These are phyloP conservation scores for Carex littledalei DNA, from an alignment of 176 grass and related monocot species.

Conservation along the genomic window DNA sequence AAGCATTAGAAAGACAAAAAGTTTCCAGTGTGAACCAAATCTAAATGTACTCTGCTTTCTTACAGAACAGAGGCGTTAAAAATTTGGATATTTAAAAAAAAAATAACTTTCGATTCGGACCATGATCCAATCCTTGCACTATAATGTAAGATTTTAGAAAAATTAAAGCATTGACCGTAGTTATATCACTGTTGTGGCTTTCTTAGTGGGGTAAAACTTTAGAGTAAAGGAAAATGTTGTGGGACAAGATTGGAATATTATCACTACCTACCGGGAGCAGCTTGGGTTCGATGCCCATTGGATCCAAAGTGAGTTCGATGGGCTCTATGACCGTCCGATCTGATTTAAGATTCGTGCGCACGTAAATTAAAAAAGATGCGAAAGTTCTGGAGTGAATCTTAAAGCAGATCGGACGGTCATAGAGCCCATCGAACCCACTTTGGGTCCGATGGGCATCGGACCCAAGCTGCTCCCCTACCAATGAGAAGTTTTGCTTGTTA, in stretches of 20 bases:
- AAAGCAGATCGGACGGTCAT: too few species aligned
- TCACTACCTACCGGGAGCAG: too few species aligned
- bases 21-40: neutral
- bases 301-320: too few species aligned
- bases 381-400: too few species aligned
- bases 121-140: slow-evolving; percentile 13
- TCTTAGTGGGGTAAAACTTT: slow-evolving; percentile 12
- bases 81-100: neutral
- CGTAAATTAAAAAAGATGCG: too few species aligned
- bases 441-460: too few species aligned
- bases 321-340: too few species aligned
- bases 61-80: neutral
- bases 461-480: too few species aligned
- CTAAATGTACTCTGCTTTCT: neutral
- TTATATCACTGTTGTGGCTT: neutral
- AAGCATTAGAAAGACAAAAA: neutral
- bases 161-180: neutral
- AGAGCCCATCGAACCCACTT: too few species aligned
- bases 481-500: neutral
- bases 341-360: too few species aligned
- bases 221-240: neutral
- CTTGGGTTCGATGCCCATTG: too few species aligned
- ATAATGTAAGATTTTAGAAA: slow-evolving; percentile 7
- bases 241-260: neutral
- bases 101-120: neutral